Evolutionary conservation across 805 yeast genomes (phyloP), one percentile per base, ranked within the genome.

Genomic region (Diddensiella caesifluorescens): DNA sequence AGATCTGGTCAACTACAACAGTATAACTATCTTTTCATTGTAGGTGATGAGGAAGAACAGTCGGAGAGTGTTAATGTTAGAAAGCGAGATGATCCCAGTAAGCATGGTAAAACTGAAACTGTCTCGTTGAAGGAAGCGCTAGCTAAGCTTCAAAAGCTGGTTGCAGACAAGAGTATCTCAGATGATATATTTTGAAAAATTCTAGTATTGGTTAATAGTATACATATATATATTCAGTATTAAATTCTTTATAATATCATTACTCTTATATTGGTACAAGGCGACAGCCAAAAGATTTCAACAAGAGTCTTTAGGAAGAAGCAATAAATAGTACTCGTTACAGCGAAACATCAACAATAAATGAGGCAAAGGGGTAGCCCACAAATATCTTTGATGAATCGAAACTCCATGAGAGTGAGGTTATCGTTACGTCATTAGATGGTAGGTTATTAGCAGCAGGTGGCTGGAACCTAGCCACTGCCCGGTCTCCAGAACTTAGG

Each of bases 21-120:
- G 67, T 92, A 88, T 72, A 92, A 92, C 75, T 92, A 88, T 69
- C 84, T 90, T 60, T 88, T 90, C 67, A 84, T 88, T 63, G 98
- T 92, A 52, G 99, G 99, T 67, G 96, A 85, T 63, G 88, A 86
- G 60, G 99, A 92, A 71, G 76, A 83, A 72, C 69, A 69, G 50
- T 76, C 79, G 54, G 66, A 75, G 50, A 73, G 89, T 53, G 99
- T 92, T 54, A 92, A 92, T 64, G 83, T 92, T 54, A 87, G 99
- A 77, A 87, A 88, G 73, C 84, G 98, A 73, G 97, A 92, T 65
- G 86, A 88, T 59, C 56, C 51, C 36, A 90, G 83, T 62, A 80
- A 85, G 68, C 97, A 92, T 73, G 85, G 85, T 65, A 92, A 90
- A 83, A 62, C 67, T 34, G 96, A 81, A 41, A 83, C 88, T 56